Evolutionary conservation across 176 grass and related monocot genomes (phyloP).

Genomic region (Triticum urartu): DNA sequence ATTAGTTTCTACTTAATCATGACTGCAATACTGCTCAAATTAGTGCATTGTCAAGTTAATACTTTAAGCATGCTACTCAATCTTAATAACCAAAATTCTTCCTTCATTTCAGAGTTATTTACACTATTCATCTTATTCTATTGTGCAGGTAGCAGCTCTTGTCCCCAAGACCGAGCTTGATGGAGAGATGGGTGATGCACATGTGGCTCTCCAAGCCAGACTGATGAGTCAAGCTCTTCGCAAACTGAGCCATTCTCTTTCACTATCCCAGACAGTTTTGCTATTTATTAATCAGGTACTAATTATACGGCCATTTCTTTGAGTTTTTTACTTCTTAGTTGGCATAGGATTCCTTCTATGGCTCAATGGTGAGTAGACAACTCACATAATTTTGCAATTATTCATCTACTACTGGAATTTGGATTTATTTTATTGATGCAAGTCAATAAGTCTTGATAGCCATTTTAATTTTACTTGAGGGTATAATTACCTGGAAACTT

Average conservation of each 20-base stretch:
- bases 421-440: neutral
- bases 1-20: constrained; percentile 10
- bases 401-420: no score
- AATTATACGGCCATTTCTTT: neutral
- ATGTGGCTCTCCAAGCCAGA: constrained; percentile 94
- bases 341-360: neutral
- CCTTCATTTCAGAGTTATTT: neutral
- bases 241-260: constrained; percentile 91
- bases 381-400: neutral
- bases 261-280: constrained; percentile 80
- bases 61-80: neutral
- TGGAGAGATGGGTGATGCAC: constrained; percentile 98
- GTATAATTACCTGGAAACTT: neutral
- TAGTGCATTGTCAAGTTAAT: constrained; percentile 1
- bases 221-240: constrained; percentile 97
- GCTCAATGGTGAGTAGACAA: neutral
- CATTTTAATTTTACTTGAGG: neutral
- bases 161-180: constrained; percentile 93
- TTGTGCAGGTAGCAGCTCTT: constrained; percentile 86
- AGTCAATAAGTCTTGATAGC: neutral
- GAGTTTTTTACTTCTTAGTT: neutral
- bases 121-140: constrained; percentile 17
- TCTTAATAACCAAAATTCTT: neutral
- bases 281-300: constrained; percentile 96
- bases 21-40: neutral